These are phyloP conservation scores for Areca catechu DNA, from an alignment of 176 grass and related monocot genomes.

Conservation along the genomic window DNA sequence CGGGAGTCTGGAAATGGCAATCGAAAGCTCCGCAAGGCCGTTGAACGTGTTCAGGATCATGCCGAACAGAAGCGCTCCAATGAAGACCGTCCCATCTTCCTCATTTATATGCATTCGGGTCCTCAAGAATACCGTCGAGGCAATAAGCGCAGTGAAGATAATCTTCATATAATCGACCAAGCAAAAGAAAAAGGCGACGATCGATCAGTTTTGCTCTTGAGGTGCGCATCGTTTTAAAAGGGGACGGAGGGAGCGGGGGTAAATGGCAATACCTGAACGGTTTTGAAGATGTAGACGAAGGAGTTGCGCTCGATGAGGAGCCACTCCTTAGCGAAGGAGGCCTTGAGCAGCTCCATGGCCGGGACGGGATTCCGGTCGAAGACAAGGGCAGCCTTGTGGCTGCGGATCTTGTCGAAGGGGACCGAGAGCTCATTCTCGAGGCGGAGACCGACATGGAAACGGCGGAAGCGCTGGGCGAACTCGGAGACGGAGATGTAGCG, in stretches of 20 bases:
- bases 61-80: conserved; percentile 72
- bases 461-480: conserved; percentile 52
- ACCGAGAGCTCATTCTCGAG: conserved; percentile 79
- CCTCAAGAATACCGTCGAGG: conserved; percentile 62
- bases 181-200: too few relatives aligned
- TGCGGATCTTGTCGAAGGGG: conserved; percentile 58
- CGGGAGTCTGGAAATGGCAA: conserved; percentile 72
- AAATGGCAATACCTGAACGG: conserved; percentile 44
- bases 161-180: conserved; percentile 26
- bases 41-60: conserved; percentile 96
- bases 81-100: conserved; percentile 63
- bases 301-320: conserved; percentile 98
- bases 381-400: conserved; percentile 77
- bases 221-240: too few relatives aligned
- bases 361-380: conserved; percentile 64
- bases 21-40: conserved; percentile 83
- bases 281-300: conserved; percentile 92
- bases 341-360: conserved; percentile 67
- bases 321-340: conserved; percentile 89
- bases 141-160: conserved; percentile 56
- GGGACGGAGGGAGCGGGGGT: too few relatives aligned
- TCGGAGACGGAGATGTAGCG: conserved; percentile 74
- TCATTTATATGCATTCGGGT: conserved; percentile 64
- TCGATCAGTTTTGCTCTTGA: too few relatives aligned
- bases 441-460: conserved; percentile 70